Percentiles rank a stretch among this genome's conserved stretches.
These are phyloP conservation scores for Suillus occidentalis DNA, from an alignment of 768 basidiomycete species.

Conservation along the genomic window DNA sequence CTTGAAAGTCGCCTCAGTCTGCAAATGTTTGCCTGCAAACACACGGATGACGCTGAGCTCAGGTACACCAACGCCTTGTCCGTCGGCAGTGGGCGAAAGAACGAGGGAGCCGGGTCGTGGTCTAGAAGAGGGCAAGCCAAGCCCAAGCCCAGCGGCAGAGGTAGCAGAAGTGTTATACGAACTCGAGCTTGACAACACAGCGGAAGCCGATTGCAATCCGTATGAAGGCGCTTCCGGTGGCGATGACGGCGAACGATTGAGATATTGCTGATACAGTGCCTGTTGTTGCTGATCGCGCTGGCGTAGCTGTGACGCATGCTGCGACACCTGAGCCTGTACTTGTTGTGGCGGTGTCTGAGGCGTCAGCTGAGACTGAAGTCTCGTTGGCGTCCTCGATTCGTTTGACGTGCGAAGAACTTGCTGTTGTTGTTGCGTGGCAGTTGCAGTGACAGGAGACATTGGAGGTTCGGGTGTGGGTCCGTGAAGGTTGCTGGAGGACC, in stretches of 20 bases:
- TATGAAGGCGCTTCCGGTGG: slow-evolving; percentile 75
- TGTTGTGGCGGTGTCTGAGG: slow-evolving; percentile 32
- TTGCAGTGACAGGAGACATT: slow-evolving; percentile 53
- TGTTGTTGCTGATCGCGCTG: slow-evolving; percentile 90
- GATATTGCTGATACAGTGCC: slow-evolving; percentile 84
- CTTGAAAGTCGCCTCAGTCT: slow-evolving; percentile 97
- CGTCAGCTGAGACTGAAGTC: slow-evolving; percentile 22
- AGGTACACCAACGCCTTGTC: slow-evolving; percentile 62
- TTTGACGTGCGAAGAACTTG: slow-evolving; percentile 26
- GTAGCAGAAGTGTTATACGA: slow-evolving; percentile 41
- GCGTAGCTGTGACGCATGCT: slow-evolving; percentile 67
- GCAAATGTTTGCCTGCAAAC: slow-evolving; percentile 88
- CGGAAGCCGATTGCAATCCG: slow-evolving; percentile 73
- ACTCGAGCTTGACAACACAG: slow-evolving; percentile 50
- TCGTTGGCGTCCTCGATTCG: slow-evolving; percentile 22
- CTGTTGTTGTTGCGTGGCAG: slow-evolving; percentile 62
- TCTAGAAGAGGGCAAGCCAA: slow-evolving; percentile 52
- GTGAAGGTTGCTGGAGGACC: slow-evolving; percentile 47
- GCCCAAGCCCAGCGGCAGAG: slow-evolving; percentile 41
- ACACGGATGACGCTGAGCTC: slow-evolving; percentile 94
- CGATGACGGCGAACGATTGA: slow-evolving; percentile 80
- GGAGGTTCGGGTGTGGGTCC: slow-evolving; percentile 23
- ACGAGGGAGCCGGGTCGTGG: slow-evolving; percentile 80
- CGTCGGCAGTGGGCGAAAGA: slow-evolving; percentile 60
- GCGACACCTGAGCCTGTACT: slow-evolving; percentile 48